These are phyloP conservation scores for Abelmoschus esculentus DNA, from an alignment of 345 rosid species.

Conservation along the genomic window DNA sequence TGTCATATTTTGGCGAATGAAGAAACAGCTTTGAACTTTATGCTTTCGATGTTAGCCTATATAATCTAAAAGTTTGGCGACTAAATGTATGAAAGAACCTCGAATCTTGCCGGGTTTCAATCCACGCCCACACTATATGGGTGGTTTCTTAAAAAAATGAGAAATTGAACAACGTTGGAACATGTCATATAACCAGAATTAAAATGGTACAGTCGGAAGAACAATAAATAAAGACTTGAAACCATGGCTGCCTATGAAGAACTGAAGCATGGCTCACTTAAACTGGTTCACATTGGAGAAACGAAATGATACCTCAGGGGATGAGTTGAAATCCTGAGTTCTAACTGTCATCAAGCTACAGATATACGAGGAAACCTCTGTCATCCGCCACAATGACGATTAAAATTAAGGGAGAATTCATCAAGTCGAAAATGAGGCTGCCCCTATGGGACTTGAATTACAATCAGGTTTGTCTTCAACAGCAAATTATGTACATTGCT, in stretches of 20 bases:
- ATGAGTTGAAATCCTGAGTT: not conserved
- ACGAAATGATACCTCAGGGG: not conserved
- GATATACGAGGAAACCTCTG: constrained; percentile 16
- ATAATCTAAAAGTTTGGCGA: not conserved
- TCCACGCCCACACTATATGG: too few relatives aligned
- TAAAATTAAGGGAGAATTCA: constrained; percentile 18
- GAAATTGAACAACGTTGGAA: too few relatives aligned
- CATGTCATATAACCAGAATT: too few relatives aligned
- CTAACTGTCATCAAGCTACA: constrained; percentile 26
- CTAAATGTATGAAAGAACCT: too few relatives aligned
- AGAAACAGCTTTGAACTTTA: not conserved
- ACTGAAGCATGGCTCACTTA: not conserved
- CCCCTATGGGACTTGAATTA: constrained; percentile 15
- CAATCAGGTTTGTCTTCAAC: constrained; percentile 23
- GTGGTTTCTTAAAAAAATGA: too few relatives aligned
- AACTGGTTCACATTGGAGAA: not conserved
- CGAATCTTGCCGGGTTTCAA: too few relatives aligned
- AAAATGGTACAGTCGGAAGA: not conserved
- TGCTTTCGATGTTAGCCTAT: not conserved
- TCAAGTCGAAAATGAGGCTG: constrained; percentile 20
- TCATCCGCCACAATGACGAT: constrained; percentile 10
- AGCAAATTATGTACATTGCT: constrained; percentile 31
- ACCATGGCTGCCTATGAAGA: not conserved
- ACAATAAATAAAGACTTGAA: not conserved
- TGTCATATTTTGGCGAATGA: not conserved